phyloP scores from a whole-genome alignment of 768 basidiomycete genomes.

The Kwoniella mangroviensis region DNA sequence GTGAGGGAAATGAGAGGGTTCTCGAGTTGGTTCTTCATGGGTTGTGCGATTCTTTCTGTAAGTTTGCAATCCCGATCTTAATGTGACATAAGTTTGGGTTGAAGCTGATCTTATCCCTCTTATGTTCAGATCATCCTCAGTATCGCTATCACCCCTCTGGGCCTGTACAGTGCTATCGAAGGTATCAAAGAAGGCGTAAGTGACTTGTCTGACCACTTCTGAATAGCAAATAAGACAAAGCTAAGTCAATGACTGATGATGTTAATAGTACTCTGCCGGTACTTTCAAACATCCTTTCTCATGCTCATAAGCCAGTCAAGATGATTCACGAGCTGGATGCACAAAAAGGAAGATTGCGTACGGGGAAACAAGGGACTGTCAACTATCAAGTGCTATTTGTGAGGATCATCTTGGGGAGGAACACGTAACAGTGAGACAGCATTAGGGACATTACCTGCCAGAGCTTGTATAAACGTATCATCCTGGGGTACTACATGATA shows the following conservation, averaged over 20 bases:
- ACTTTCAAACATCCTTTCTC: constrained; percentile 39
- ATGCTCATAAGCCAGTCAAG: constrained; percentile 18
- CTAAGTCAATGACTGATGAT: not conserved
- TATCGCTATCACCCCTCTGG: constrained; percentile 39
- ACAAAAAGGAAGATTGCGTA: too few species aligned
- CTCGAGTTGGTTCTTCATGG: constrained; percentile 10
- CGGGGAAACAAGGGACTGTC: too few species aligned
- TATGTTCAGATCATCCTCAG: constrained; percentile 32
- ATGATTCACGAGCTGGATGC: not conserved
- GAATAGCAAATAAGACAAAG: not conserved
- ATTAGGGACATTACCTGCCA: too few species aligned
- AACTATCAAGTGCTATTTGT: too few species aligned
- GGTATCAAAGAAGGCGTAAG: constrained; percentile 32
- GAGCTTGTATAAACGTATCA: too few species aligned
- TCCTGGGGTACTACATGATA: too few species aligned
- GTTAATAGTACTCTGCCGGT: constrained; percentile 29
- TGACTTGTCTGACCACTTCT: constrained; percentile 11
- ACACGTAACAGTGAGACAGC: too few species aligned
- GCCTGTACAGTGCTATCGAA: constrained; percentile 38
- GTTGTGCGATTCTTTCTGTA: constrained; percentile 14
- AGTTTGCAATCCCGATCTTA: not conserved
- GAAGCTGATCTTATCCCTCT: too few species aligned
- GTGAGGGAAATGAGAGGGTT: constrained; percentile 5
- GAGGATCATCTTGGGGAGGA: too few species aligned
- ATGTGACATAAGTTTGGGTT: not conserved